Conservation (phyloP, 805 yeast genomes). For the Komagataella kurtzmanii region DNA sequence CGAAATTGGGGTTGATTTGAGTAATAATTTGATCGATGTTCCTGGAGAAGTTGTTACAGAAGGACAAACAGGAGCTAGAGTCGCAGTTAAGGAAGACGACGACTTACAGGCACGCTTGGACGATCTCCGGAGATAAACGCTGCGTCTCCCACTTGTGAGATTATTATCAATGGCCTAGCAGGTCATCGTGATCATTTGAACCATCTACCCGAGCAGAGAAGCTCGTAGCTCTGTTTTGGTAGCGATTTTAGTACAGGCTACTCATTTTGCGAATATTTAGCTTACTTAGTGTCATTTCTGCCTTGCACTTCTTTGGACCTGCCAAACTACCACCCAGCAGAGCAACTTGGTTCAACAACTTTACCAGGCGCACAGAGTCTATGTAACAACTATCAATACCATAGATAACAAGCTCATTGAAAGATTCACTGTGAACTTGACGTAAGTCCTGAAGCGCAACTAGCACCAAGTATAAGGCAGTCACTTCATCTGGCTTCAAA, state of each 20-base stretch:
- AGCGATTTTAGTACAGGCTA: not conserved
- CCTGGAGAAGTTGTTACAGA: constrained; percentile 20
- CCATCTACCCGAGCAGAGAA: no score
- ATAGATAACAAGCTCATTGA: not conserved
- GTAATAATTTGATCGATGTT: constrained; percentile 30
- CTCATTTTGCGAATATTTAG: not conserved
- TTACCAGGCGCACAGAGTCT: not conserved
- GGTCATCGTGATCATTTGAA: not conserved
- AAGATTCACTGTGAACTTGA: not conserved
- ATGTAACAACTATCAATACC: not conserved
- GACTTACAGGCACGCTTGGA: constrained; percentile 83
- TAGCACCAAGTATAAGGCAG: not conserved
- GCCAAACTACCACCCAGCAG: not conserved
- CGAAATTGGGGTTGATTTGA: constrained; percentile 87
- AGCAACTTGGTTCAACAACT: not conserved
- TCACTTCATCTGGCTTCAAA: not conserved
- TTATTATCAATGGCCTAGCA: no score
- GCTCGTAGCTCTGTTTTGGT: not conserved
- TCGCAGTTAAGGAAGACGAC: constrained; percentile 44
- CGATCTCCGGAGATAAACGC: constrained; percentile 45
- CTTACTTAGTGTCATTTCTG: not conserved
- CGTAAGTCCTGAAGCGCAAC: not conserved
- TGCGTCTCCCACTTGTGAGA: no score
- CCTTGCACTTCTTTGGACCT: not conserved
- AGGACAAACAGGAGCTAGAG: constrained; percentile 20